phyloP scores from a whole-genome alignment of 495 filamentous ascomycete genomes.

The Wilcoxina mikolae region DNA sequence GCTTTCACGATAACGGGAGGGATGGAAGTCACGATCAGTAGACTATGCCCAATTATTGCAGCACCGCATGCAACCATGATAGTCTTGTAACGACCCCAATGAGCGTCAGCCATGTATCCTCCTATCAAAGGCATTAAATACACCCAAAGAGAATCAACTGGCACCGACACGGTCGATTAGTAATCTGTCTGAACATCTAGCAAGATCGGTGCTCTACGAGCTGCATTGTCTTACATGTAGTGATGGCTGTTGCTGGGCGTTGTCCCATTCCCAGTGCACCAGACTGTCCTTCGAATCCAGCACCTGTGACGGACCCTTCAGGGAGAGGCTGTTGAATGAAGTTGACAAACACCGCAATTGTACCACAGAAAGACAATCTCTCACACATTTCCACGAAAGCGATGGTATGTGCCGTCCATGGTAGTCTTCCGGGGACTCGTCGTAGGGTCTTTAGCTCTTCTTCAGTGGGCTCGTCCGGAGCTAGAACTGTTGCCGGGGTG shows the following conservation, averaged over 20 bases:
- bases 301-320: constrained; percentile 37
- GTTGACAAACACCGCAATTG: constrained; percentile 50
- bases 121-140: constrained; percentile 50
- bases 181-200: too few species aligned
- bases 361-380: constrained; percentile 63
- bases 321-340: constrained; percentile 55
- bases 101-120: constrained; percentile 49
- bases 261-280: constrained; percentile 55
- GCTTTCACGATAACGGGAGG: constrained; percentile 39
- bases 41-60: constrained; percentile 47
- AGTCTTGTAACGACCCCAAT: constrained; percentile 52
- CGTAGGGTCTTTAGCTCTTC: constrained; percentile 46
- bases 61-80: constrained; percentile 42
- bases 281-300: constrained; percentile 32
- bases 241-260: constrained; percentile 46
- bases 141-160: constrained; percentile 53
- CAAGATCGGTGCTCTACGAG: background rate
- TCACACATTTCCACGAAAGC: constrained; percentile 61
- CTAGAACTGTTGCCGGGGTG: too few species aligned
- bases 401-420: constrained; percentile 50
- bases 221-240: constrained; percentile 29
- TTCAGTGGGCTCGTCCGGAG: constrained; percentile 41
- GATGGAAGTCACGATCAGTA: constrained; percentile 45
- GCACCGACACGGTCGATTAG: background rate
- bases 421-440: constrained; percentile 48